Conservation (phyloP, 441 rosid genomes). For the Breynia disticha region DNA sequence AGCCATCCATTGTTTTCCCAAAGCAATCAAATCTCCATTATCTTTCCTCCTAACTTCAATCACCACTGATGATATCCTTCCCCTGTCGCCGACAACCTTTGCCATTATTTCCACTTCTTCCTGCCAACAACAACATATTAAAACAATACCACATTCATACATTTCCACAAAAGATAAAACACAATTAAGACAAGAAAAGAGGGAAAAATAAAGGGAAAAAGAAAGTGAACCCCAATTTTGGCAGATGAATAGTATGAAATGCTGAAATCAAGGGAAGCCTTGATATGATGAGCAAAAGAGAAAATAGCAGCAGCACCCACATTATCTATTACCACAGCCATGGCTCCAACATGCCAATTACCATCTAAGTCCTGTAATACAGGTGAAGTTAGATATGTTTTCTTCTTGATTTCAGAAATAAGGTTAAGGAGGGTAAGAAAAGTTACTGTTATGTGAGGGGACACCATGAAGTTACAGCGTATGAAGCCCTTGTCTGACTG, state of each 20-base stretch:
- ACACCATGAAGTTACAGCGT: slow-evolving; percentile 31
- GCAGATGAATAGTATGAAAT: slow-evolving; percentile 40
- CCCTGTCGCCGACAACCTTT: slow-evolving; percentile 34
- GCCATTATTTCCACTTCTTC: slow-evolving; percentile 58
- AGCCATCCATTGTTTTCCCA: slow-evolving; percentile 56
- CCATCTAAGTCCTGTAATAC: slow-evolving; percentile 37
- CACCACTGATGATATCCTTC: slow-evolving; percentile 32
- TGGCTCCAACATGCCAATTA: slow-evolving; percentile 48
- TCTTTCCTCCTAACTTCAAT: slow-evolving; percentile 37
- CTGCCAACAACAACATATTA: slow-evolving; percentile 19
- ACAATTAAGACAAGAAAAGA: too few species aligned
- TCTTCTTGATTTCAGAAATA: too few species aligned
- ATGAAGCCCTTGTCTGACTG: slow-evolving; percentile 18
- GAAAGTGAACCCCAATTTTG: slow-evolving; percentile 32
- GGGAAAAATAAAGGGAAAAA: neutral
- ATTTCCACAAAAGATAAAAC: neutral
- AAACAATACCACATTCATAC: neutral
- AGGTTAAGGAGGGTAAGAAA: too few species aligned
- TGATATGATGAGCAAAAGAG: slow-evolving; percentile 21
- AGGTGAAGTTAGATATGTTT: too few species aligned
- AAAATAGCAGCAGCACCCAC: slow-evolving; percentile 34
- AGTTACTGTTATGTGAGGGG: slow-evolving; percentile 27
- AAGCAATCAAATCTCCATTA: slow-evolving; percentile 36
- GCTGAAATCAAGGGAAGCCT: slow-evolving; percentile 37
- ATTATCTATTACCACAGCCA: slow-evolving; percentile 39